Conservation (phyloP, 306 rosid species). For the Rosa persica region DNA sequence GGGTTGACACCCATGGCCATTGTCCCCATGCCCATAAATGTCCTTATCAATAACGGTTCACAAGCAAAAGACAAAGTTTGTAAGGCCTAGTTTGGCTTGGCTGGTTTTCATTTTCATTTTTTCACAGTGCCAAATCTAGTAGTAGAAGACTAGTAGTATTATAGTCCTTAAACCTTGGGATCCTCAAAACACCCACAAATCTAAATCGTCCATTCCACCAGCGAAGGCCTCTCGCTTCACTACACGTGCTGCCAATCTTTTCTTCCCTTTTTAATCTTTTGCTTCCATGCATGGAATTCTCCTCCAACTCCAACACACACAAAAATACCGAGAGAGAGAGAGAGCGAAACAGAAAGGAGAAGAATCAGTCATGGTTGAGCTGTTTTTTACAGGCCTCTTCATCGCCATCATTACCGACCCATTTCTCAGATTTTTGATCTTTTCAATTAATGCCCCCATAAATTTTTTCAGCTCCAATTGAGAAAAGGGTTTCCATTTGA, state of each 20-base stretch:
- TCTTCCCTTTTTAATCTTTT: constrained; percentile 40
- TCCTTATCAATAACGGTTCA: constrained; percentile 1
- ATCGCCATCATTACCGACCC: constrained; percentile 35
- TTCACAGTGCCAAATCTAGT: constrained; percentile 14
- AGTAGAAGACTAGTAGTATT: not conserved
- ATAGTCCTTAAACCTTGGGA: constrained; percentile 36
- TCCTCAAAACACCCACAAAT: constrained; percentile 39
- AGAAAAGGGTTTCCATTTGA: constrained; percentile 1
- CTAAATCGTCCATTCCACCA: constrained; percentile 50
- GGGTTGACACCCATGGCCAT: not conserved
- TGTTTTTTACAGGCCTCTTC: constrained; percentile 41
- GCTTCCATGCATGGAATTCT: constrained; percentile 96
- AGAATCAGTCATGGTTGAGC: constrained; percentile 42
- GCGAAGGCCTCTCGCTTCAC: constrained; percentile 40
- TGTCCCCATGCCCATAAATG: not conserved
- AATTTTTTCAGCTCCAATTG: constrained; percentile 31
- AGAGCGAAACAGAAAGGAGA: constrained; percentile 15
- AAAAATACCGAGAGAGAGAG: constrained; percentile 12
- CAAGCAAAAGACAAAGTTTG: constrained; percentile 34
- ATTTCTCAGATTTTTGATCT: constrained; percentile 37
- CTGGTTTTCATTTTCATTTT: constrained; percentile 30
- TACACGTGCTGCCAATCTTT: constrained; percentile 75
- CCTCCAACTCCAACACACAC: constrained; percentile 57
- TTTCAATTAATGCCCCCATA: constrained; percentile 21
- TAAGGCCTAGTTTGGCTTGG: constrained; percentile 38